These are phyloP conservation scores for Withania somnifera DNA, from an alignment of 305 asterid species.

Conservation along the genomic window DNA sequence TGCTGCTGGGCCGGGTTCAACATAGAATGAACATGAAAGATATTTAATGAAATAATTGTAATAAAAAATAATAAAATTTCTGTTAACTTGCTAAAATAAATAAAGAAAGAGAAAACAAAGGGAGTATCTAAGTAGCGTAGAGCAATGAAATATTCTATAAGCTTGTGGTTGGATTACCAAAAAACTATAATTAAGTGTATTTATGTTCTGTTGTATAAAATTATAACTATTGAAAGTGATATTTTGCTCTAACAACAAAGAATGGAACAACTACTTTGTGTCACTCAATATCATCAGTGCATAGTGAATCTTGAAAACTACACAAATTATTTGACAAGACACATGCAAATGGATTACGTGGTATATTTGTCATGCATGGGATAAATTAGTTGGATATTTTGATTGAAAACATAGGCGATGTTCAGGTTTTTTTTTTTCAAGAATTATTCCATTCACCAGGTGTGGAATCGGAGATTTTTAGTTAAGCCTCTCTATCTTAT, in stretches of 20 bases:
- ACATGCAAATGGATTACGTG: neutral
- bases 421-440: too few relatives aligned
- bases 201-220: neutral
- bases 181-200: neutral
- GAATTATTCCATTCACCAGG: too few relatives aligned
- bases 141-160: neutral
- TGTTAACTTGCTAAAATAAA: too few relatives aligned
- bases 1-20: too few relatives aligned
- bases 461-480: too few relatives aligned
- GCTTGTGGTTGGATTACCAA: neutral
- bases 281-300: neutral
- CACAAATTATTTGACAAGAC: neutral
- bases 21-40: too few relatives aligned
- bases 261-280: neutral
- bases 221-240: neutral
- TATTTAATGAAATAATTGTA: too few relatives aligned
- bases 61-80: too few relatives aligned
- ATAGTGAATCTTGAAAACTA: neutral
- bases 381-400: neutral
- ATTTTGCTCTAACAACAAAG: neutral
- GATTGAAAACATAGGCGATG: fast-evolving
- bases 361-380: neutral
- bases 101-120: neutral
- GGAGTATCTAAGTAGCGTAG: neutral
- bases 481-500: neutral